These are phyloP conservation scores for Melocanna baccifera DNA, from an alignment of 176 grass and related monocot genomes.

Conservation along the genomic window DNA sequence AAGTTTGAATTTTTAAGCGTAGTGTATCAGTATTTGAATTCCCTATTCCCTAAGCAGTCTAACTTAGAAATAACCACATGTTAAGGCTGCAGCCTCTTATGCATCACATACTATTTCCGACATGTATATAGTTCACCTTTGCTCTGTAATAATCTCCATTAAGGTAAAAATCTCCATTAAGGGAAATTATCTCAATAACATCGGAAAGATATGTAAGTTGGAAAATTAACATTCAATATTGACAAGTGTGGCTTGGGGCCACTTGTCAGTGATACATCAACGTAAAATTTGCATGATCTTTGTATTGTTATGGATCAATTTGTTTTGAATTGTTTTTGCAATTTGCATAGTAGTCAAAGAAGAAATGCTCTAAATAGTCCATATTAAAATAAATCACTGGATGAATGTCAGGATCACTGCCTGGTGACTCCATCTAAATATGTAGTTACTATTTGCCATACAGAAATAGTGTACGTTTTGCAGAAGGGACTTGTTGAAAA, in stretches of 20 bases:
- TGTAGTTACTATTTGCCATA: neutral
- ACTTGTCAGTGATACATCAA: neutral
- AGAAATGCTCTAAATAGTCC: neutral
- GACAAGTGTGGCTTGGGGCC: neutral
- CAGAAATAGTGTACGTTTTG: conserved; percentile 12
- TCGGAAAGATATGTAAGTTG: neutral
- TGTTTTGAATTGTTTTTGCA: neutral
- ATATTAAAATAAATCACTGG: neutral
- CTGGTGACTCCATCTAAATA: neutral
- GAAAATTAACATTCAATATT: neutral
- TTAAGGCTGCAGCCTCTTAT: conserved; percentile 14
- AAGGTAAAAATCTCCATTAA: neutral
- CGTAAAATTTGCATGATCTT: neutral
- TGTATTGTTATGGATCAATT: neutral
- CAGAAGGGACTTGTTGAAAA: conserved; percentile 62
- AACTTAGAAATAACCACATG: neutral
- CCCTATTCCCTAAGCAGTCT: neutral
- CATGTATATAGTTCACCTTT: neutral
- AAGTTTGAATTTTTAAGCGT: neutral
- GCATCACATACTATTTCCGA: neutral
- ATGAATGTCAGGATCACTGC: neutral
- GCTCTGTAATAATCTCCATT: too few relatives aligned
- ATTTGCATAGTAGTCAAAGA: neutral
- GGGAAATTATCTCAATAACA: neutral
- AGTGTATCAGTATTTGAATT: neutral